Conservation (phyloP, 2,329 filamentous ascomycete genomes). For the Fusarium sambucinum region DNA sequence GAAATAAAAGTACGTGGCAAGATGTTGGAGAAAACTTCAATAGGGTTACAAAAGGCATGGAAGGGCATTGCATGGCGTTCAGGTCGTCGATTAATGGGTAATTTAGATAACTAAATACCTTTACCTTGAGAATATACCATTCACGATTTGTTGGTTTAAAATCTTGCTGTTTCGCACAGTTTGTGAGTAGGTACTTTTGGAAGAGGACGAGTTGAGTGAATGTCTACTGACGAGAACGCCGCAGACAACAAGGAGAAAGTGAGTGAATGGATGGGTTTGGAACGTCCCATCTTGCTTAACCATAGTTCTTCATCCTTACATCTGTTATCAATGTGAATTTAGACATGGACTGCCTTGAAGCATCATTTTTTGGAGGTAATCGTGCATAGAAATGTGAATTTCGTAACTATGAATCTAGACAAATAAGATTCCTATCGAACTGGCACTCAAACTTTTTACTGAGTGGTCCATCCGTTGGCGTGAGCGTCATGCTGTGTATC, state of each 20-base stretch:
- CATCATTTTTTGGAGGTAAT: no score
- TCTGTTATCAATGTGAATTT: background rate
- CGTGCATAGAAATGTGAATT: constrained; percentile 13
- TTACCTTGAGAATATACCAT: constrained; percentile 42
- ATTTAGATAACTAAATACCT: constrained; percentile 30
- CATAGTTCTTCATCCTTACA: background rate
- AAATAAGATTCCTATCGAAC: constrained; percentile 25
- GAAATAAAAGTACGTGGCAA: constrained; percentile 56
- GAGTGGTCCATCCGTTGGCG: constrained; percentile 39
- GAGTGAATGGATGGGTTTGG: no score
- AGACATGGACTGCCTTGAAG: background rate
- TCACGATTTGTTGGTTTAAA: constrained; percentile 4
- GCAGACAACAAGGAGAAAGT: background rate
- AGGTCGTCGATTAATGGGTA: constrained; percentile 42
- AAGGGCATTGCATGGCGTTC: constrained; percentile 54
- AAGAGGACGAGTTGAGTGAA: background rate
- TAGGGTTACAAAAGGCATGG: constrained; percentile 39
- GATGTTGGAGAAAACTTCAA: constrained; percentile 24
- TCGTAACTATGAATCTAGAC: constrained; percentile 31
- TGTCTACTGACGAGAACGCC: background rate
- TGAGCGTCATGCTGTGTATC: constrained; percentile 42
- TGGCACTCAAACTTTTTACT: constrained; percentile 29
- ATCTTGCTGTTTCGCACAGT: background rate
- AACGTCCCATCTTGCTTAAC: background rate
- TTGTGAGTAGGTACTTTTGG: background rate